Evolutionary conservation across 2,329 filamentous ascomycete genomes (phyloP).

Genomic region (Alternaria arborescens): DNA sequence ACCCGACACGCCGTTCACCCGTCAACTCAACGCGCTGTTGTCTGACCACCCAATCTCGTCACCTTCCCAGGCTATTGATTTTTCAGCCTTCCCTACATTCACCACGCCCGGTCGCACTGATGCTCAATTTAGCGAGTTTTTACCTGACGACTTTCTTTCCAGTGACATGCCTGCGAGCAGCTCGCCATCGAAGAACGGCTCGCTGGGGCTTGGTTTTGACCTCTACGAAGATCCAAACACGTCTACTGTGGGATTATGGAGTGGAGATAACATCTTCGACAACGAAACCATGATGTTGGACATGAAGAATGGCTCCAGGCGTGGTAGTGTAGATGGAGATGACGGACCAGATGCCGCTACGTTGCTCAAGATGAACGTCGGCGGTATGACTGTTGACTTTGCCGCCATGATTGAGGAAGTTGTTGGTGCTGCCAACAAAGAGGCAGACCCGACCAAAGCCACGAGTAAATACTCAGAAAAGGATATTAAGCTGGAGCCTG

Average conservation of each 20-base stretch:
- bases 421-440: constrained; percentile 30
- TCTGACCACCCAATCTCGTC: constrained; percentile 45
- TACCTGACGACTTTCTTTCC: constrained; percentile 45
- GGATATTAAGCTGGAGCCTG: constrained; percentile 6
- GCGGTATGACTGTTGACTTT: constrained; percentile 45
- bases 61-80: constrained; percentile 42
- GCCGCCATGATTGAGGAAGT: constrained; percentile 50
- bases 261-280: constrained; percentile 44
- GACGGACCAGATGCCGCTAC: constrained; percentile 21
- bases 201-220: constrained; percentile 40
- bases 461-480: neutral
- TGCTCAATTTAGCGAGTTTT: constrained; percentile 40
- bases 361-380: constrained; percentile 38
- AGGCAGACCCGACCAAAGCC: constrained; percentile 12
- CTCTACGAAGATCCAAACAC: constrained; percentile 51
- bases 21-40: constrained; percentile 70
- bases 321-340: constrained; percentile 10
- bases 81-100: constrained; percentile 48
- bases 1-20: constrained; percentile 66
- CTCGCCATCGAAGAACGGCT: constrained; percentile 40
- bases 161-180: constrained; percentile 50
- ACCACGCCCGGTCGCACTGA: constrained; percentile 37
- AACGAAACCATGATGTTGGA: constrained; percentile 40
- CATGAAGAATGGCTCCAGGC: constrained; percentile 20
- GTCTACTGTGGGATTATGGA: constrained; percentile 46